These are phyloP conservation scores for Verticillium isaacii DNA, from an alignment of 2,329 filamentous ascomycete genomes.

Conservation along the genomic window DNA sequence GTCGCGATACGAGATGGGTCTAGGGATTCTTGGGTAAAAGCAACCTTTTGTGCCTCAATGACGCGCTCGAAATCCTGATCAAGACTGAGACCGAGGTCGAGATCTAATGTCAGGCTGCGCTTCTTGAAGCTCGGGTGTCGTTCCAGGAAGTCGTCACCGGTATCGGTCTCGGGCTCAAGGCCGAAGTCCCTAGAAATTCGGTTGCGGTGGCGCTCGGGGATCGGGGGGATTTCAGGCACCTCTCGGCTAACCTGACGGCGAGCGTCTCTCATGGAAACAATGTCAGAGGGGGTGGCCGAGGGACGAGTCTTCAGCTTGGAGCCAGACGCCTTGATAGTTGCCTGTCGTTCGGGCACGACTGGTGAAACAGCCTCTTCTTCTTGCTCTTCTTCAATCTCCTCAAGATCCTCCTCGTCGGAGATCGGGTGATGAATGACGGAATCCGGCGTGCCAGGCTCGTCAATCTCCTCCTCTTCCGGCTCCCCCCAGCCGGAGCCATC, in stretches of 20 bases:
- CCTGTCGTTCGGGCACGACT: constrained; percentile 72
- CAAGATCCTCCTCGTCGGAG: constrained; percentile 32
- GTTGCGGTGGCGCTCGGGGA: constrained; percentile 56
- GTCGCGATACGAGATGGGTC: constrained; percentile 13
- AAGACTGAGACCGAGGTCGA: constrained; percentile 80
- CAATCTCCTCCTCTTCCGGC: constrained; percentile 46
- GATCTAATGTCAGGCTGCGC: constrained; percentile 75
- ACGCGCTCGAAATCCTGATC: constrained; percentile 92
- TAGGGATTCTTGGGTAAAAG: constrained; percentile 35
- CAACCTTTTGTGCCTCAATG: constrained; percentile 95
- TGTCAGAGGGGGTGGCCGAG: constrained; percentile 81
- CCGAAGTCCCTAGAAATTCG: constrained; percentile 46
- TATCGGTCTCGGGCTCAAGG: constrained; percentile 28
- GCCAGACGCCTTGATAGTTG: constrained; percentile 84
- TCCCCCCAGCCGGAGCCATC: constrained; percentile 59
- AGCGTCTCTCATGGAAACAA: constrained; percentile 78
- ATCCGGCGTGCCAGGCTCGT: constrained; percentile 71
- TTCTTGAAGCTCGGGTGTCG: constrained; percentile 73
- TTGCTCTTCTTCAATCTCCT: constrained; percentile 24
- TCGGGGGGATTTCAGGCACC: constrained; percentile 52
- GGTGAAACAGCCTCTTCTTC: constrained; percentile 47
- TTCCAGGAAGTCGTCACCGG: constrained; percentile 41
- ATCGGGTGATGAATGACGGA: constrained; percentile 83
- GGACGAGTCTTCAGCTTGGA: constrained; percentile 84
- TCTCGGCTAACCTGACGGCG: constrained; percentile 81